Base-by-base conservation (phyloP, 129 eudicot genomes). In the Logfia minima region DNA sequence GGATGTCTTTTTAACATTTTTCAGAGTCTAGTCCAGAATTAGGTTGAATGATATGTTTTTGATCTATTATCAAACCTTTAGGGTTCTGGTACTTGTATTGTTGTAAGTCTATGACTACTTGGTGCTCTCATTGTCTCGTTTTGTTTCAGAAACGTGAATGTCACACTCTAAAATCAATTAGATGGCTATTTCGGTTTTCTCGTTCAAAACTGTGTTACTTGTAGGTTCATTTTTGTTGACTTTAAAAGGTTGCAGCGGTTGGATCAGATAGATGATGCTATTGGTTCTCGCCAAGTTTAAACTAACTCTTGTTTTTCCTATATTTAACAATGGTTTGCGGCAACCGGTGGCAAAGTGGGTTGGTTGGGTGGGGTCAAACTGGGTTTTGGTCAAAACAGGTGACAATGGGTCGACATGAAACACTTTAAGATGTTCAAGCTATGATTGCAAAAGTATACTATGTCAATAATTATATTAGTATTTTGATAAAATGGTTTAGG, bases 91-190 rank as follows among this genome's bases (percentile, higher is more conserved):
- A 13, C 74, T 82, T 91, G 87, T 22, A 93, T 89, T 70, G 86
- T 0, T 91, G 87, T 21, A 93, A 91, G 68, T 93, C 85, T 55
- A 97, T 90, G 26, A 48, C 80, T 70, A 17, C 84, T 28, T 39
- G 77, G 59, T 96, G 96, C 84, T 93, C 86, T 11, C 96, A 97
- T 13, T 13, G 3, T 48, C 55, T 48, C 5, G 6, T 48, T 48
- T 48, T 48, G 17, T 48, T 48, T 14, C 14, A 13, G 55, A 48
- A 48, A 48, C 18, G 18, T 13, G n/a, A 14, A 48, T 48, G 55
- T 3, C 18, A 48, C 18, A 5, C 55, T 48, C n/a, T 1, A 48
- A 3, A 48, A 48, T 48, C 55, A 48, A 14, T 48, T 48, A 14
- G 55, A 48, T 41, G 14, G 48, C 55, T 48, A 14, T 14, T 48